Conservation (phyloP, 2,329 filamentous ascomycete genomes). For the Cytospora mali region DNA sequence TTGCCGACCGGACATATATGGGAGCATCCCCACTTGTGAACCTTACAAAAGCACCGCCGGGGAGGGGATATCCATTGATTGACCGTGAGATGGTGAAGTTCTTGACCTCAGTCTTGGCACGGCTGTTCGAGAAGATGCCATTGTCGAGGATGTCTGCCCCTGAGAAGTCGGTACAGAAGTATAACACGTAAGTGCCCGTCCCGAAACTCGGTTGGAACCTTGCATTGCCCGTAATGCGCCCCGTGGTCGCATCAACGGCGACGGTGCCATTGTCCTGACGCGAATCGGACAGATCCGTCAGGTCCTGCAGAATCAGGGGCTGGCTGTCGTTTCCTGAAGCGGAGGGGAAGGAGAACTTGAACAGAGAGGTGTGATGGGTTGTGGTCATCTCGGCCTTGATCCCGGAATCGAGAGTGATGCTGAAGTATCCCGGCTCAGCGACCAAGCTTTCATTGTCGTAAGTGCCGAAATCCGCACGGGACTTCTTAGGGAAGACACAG, state of each 20-base stretch:
- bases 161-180: conserved; percentile 70
- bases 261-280: conserved; percentile 60
- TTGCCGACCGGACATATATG: conserved; percentile 66
- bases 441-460: conserved; percentile 55
- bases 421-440: conserved; percentile 67
- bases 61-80: conserved; percentile 57
- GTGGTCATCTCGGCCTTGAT: conserved; percentile 69
- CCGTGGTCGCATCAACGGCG: conserved; percentile 55
- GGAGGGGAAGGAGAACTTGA: conserved; percentile 64
- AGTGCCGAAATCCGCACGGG: conserved; percentile 42
- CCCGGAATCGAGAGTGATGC: conserved; percentile 59
- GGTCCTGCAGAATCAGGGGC: conserved; percentile 67
- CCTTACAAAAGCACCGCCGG: conserved; percentile 65
- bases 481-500: conserved; percentile 60
- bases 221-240: conserved; percentile 65
- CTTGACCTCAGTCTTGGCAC: conserved; percentile 52
- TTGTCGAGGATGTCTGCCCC: conserved; percentile 60
- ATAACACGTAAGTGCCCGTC: conserved; percentile 58
- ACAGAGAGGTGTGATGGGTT: conserved; percentile 66
- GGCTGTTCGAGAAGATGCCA: conserved; percentile 63
- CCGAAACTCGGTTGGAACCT: conserved; percentile 68
- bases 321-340: conserved; percentile 40
- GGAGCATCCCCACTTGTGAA: conserved; percentile 55
- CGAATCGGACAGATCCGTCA: conserved; percentile 65
- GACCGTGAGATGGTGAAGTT: conserved; percentile 51